Evolutionary conservation across 495 filamentous ascomycete species (phyloP), one percentile per base, ranked within the genome.

Genomic region (Aspergillus baeticus): DNA sequence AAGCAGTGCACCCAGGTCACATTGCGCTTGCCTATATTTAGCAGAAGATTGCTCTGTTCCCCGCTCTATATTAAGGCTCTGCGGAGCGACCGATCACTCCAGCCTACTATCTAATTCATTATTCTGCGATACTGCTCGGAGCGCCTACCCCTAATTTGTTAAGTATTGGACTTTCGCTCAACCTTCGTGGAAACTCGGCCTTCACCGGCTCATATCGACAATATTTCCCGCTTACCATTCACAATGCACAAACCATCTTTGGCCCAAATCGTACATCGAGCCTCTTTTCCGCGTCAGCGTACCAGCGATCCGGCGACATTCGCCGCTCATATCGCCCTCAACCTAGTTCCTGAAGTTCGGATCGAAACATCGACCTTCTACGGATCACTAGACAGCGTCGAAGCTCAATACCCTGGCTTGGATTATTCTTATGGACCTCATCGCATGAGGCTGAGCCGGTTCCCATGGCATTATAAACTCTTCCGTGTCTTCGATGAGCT

Each of bases 341-440:
- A 90, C 63, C 82, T 96, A 21, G 85, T 96, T n/a, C 88, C 86
- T 11, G 92, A 96, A 79, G 90, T 96, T 46, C 88, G 90, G 37
- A 80, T 88, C 63, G 92, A 96, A 67, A 91, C 89, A 3, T 83
- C 85, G 48, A 83, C 83, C 26, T 96, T 92, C 75, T 96, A 95
- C 68, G 92, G 92, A 51, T 83, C 87, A 63, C 81, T 92, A 20
- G 88, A 93, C 68, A 91, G 83, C 44, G 82, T 88, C 44, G 91
- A 96, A 77, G 90, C 91, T 39, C 90, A 92, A 61, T 96, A 96
- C 60, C 92, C 92, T 0, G 92, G 92, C 23, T 79, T 96, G 39
- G 91, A 96, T 75, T 96, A 96, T 73, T 85, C 84, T 35, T 78
- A 89, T 66, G 76, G 76, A 4, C 87, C 86, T 15, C 92, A 96